Evolutionary conservation across 768 basidiomycete species (phyloP).

Genomic region (Suillus weaverae): DNA sequence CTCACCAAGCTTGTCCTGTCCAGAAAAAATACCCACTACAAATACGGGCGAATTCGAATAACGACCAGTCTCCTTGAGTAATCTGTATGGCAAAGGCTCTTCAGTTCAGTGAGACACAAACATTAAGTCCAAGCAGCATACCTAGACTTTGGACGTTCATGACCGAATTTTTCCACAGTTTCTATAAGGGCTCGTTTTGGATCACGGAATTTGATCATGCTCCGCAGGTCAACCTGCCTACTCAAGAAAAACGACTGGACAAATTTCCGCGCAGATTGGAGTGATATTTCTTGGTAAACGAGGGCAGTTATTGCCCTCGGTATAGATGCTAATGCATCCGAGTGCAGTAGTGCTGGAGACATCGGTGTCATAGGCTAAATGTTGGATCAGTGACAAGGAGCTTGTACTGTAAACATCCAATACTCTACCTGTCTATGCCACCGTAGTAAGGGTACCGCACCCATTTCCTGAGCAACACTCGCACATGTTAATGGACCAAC

Average conservation of each 20-base stretch:
- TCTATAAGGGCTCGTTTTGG: constrained; percentile 76
- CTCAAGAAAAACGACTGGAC: constrained; percentile 87
- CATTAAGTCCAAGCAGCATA: constrained; percentile 28
- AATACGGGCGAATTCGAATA: constrained; percentile 88
- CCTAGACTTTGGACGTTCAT: constrained; percentile 72
- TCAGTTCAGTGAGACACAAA: background rate
- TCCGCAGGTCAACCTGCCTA: constrained; percentile 77
- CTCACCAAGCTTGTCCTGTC: constrained; percentile 83
- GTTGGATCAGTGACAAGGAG: constrained; percentile 3
- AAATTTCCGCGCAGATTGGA: constrained; percentile 84
- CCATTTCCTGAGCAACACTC: constrained; percentile 83
- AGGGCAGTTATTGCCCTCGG: constrained; percentile 86
- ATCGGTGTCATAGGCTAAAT: constrained; percentile 49
- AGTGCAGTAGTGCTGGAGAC: constrained; percentile 58
- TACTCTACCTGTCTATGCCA: constrained; percentile 70
- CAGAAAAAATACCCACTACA: constrained; percentile 93
- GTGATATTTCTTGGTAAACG: constrained; percentile 84
- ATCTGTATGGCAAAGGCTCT: constrained; percentile 39
- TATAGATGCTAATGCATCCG: constrained; percentile 88
- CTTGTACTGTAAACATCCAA: background rate
- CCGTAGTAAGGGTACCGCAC: constrained; percentile 71
- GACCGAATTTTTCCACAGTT: constrained; percentile 67
- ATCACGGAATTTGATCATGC: constrained; percentile 78
- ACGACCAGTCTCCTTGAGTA: constrained; percentile 92
- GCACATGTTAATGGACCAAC: constrained; percentile 86